Base-by-base conservation (phyloP, 495 filamentous ascomycete species). In the Annulohypoxylon bovei region DNA sequence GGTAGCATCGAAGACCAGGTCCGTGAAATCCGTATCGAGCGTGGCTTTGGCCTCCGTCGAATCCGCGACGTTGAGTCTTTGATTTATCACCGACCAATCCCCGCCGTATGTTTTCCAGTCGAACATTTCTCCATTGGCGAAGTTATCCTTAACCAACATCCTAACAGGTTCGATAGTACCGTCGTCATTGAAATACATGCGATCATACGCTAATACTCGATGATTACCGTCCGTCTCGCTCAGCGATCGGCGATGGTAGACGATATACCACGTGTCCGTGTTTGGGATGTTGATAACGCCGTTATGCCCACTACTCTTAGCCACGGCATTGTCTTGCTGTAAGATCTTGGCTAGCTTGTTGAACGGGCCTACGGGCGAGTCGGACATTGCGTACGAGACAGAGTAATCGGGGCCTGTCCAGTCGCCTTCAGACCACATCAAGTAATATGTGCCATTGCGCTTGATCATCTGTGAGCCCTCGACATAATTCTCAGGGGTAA, bases 401-500 rank as follows among this genome's bases (percentile, higher is more conserved):
- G 80, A 78, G 59, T 86, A 85, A 33, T 81, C 81, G 6, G 79
- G 74, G 8, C 80, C 81, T 14, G 77, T 78, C 81, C 82, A 84
- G 44, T 71, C 78, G 8, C 82, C 83, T 25, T 82, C 80, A 14
- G 78, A 81, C 78, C 79, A 86, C 80, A 82, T 82, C 47, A 82
- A 78, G 63, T 85, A 84, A 65, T 84, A 84, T 12, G 75, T 70
- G 30, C 77, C 80, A 9, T 75, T 70, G 8, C 81, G 75, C 65
- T 82, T 84, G 63, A 83, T 59, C 78, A 84, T 79, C 72, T 80
- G 82, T 25, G 80, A 71, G 3, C 80, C 83, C 61, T 83, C 81
- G 20, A 82, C 79, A 55, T 83, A 84, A 33, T 74, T 77, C 53
- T 71, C 35, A 0, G 82, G 82, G 12, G 82, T 83, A 40, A 83